These are phyloP conservation scores for Haplographium delicatum DNA, from an alignment of 495 filamentous ascomycete species.

Conservation along the genomic window DNA sequence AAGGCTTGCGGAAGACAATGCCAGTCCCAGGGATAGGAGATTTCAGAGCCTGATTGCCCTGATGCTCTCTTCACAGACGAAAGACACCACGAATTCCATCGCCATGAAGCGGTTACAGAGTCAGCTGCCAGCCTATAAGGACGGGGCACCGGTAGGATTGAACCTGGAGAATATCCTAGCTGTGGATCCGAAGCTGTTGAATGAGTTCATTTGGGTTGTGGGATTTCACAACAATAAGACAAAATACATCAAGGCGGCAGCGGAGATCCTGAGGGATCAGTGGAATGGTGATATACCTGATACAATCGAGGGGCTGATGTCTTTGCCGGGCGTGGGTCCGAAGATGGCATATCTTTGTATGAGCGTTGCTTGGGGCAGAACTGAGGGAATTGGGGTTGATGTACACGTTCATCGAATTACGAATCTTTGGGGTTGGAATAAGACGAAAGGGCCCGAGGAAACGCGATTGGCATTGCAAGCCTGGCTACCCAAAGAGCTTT, in stretches of 20 bases:
- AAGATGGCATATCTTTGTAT: constrained; percentile 98
- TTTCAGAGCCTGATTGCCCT: constrained; percentile 90
- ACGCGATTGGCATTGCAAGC: constrained; percentile 71
- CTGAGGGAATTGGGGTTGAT: constrained; percentile 61
- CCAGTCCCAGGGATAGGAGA: constrained; percentile 59
- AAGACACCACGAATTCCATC: constrained; percentile 85
- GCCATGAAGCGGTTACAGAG: constrained; percentile 77
- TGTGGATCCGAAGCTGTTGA: constrained; percentile 61
- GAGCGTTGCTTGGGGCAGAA: constrained; percentile 55
- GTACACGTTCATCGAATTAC: constrained; percentile 81
- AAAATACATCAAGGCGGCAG: constrained; percentile 73
- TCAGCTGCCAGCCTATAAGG: constrained; percentile 52
- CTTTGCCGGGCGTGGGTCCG: constrained; percentile 86
- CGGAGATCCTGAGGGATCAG: constrained; percentile 63
- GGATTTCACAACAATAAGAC: constrained; percentile 98
- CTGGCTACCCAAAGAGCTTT: constrained; percentile 82
- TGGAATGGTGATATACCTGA: constrained; percentile 76
- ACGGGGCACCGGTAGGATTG: constrained; percentile 42
- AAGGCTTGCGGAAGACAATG: constrained; percentile 53
- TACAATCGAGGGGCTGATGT: constrained; percentile 69
- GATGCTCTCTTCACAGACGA: constrained; percentile 96
- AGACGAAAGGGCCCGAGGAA: constrained; percentile 78
- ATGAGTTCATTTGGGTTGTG: constrained; percentile 74
- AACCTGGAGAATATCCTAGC: constrained; percentile 76
- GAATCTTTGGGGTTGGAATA: constrained; percentile 89